Evolutionary conservation across 2,329 filamentous ascomycete species (phyloP).

Genomic region (Tothia fuscella): DNA sequence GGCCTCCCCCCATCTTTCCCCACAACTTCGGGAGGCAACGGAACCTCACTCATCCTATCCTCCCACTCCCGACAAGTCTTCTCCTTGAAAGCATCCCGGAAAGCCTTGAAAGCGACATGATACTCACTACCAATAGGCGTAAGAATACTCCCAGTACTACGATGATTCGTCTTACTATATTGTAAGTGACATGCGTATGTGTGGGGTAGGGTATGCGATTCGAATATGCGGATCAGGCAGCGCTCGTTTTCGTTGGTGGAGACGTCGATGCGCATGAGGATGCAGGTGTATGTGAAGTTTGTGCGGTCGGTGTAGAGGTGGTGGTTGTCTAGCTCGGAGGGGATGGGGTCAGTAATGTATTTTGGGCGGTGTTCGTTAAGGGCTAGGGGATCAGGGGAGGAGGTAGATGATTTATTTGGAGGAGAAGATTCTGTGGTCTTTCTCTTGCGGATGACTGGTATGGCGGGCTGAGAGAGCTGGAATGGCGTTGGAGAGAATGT

Average conservation of each 20-base stretch:
- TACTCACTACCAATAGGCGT: background rate
- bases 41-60: background rate
- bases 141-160: background rate
- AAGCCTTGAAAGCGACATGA: background rate
- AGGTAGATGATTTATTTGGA: background rate
- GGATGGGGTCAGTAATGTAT: background rate
- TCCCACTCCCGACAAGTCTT: slow-evolving; percentile 5
- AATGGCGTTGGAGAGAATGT: background rate
- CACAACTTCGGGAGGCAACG: too few species aligned
- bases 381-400: background rate
- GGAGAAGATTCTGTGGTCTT: background rate
- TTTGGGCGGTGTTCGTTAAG: too few species aligned
- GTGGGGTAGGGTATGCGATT: slow-evolving; percentile 47
- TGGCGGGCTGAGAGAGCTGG: background rate
- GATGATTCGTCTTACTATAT: slow-evolving; percentile 1
- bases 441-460: background rate
- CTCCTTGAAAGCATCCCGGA: background rate
- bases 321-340: slow-evolving; percentile 34
- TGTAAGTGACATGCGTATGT: slow-evolving; percentile 47
- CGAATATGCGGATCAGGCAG: slow-evolving; percentile 37
- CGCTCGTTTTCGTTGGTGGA: slow-evolving; percentile 42
- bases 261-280: slow-evolving; percentile 42
- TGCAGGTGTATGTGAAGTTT: slow-evolving; percentile 52
- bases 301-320: slow-evolving; percentile 52
- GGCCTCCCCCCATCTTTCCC: background rate